A percentile compares a stretch with the other conserved stretches of the same genome.
Evolutionary conservation across 2,329 filamentous ascomycete genomes (phyloP).

Genomic region (Alternaria sp.): DNA sequence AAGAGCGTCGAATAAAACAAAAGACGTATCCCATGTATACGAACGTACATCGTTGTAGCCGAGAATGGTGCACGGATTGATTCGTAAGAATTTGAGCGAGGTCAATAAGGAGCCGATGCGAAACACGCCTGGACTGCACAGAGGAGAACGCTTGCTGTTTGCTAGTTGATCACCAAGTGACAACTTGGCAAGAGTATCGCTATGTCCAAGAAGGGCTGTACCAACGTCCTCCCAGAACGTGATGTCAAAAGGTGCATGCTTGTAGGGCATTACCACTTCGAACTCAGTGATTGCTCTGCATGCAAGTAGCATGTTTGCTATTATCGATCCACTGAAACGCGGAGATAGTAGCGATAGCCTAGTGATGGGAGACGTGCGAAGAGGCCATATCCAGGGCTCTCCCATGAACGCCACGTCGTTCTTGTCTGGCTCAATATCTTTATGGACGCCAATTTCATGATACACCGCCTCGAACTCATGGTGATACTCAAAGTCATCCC

Average conservation of each 20-base stretch:
- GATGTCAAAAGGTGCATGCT: neutral
- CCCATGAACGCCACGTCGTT: neutral
- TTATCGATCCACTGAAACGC: neutral
- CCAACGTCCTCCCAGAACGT: neutral
- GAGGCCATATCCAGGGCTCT: neutral
- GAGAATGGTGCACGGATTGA: neutral
- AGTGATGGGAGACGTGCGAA: neutral
- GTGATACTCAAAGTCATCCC: too few relatives aligned
- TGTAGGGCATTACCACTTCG: neutral
- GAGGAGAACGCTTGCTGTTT: fast-evolving
- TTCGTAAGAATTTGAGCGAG: neutral
- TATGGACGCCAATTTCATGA: too few relatives aligned
- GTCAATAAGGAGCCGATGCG: neutral
- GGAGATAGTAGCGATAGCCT: neutral
- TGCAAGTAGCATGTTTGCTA: neutral
- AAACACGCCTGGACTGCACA: neutral
- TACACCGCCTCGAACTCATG: too few relatives aligned
- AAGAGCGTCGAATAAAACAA: neutral
- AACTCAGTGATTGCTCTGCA: neutral
- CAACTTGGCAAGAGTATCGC: neutral
- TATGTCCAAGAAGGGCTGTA: neutral
- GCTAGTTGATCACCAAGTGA: neutral
- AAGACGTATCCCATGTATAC: too few relatives aligned
- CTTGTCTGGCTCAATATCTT: neutral
- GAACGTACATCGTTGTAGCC: neutral